Evolutionary conservation across 108 stramenopile species (phyloP).

Genomic region (Thalassiosira profunda): DNA sequence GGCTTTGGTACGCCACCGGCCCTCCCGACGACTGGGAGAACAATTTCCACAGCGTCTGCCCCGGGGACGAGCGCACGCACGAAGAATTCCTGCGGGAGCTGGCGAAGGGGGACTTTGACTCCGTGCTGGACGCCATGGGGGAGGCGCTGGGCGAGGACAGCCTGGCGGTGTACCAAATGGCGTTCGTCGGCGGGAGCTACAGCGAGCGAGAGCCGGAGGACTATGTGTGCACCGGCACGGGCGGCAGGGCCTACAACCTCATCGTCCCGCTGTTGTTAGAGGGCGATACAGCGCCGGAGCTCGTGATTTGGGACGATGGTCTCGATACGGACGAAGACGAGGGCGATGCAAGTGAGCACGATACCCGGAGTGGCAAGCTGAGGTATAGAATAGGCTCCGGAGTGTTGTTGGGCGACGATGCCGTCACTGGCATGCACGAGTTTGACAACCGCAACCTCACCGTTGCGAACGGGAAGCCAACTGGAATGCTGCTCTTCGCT

Average conservation of each 20-base stretch:
- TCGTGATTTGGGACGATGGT: conserved; percentile 24
- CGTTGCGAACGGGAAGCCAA: too few relatives aligned
- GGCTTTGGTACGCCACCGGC: conserved; percentile 20
- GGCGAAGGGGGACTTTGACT: conserved; percentile 48
- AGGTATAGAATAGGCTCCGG: conserved; percentile 32
- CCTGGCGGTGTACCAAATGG: conserved; percentile 55
- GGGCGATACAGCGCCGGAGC: conserved; percentile 48
- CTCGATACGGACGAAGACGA: not conserved
- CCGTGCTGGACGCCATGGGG: conserved; percentile 55
- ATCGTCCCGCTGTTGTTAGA: conserved; percentile 65
- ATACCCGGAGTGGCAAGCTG: conserved; percentile 6
- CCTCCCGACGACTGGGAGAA: conserved; percentile 38
- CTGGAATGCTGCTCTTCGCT: too few relatives aligned
- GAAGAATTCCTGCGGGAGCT: conserved; percentile 41
- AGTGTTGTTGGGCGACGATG: conserved; percentile 45
- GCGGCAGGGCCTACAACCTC: conserved; percentile 57
- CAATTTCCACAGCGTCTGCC: conserved; percentile 61
- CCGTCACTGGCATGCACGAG: conserved; percentile 15
- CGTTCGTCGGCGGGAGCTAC: conserved; percentile 54
- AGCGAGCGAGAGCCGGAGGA: conserved; percentile 34
- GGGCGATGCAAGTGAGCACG: not conserved
- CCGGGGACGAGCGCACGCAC: conserved; percentile 50
- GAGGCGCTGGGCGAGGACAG: conserved; percentile 41
- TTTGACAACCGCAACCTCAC: conserved; percentile 14
- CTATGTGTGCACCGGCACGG: conserved; percentile 39